Conservation (phyloP, 202 grass and related monocot genomes). For the Schoenoplectus tabernaemontani region DNA sequence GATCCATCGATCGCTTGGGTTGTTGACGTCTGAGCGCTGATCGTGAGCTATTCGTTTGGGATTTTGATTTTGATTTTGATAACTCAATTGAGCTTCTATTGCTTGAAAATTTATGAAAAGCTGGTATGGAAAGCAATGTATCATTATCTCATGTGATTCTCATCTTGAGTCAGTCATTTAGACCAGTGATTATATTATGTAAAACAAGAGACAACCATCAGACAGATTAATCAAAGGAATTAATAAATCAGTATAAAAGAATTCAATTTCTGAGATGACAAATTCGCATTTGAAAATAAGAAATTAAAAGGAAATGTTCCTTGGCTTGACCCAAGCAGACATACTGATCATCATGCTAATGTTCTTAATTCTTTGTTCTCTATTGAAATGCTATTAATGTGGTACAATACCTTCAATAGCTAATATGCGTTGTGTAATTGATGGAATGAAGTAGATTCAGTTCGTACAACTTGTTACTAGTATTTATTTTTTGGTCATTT, state of each 20-base stretch:
- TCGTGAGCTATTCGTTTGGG: background rate
- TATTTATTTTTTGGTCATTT: background rate
- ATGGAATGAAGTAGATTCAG: background rate
- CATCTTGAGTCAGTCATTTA: too few species aligned
- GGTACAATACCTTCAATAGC: too few species aligned
- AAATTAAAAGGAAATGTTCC: background rate
- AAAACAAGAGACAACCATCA: background rate
- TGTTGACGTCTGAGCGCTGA: too few species aligned
- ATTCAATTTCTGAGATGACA: too few species aligned
- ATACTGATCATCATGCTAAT: background rate
- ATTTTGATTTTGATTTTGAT: background rate
- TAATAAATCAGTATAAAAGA: background rate
- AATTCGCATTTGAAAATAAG: background rate
- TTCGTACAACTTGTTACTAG: background rate
- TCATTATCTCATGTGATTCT: background rate
- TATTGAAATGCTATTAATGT: background rate
- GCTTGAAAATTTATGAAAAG: background rate
- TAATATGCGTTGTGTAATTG: background rate
- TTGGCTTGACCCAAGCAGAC: background rate
- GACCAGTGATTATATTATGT: background rate
- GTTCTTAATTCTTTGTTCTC: background rate
- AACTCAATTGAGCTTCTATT: background rate
- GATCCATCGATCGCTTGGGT: background rate
- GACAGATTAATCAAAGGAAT: background rate
- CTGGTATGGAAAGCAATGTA: background rate